These are phyloP conservation scores for Actinidia polygama DNA, from an alignment of 179 eudicot species.

Conservation along the genomic window DNA sequence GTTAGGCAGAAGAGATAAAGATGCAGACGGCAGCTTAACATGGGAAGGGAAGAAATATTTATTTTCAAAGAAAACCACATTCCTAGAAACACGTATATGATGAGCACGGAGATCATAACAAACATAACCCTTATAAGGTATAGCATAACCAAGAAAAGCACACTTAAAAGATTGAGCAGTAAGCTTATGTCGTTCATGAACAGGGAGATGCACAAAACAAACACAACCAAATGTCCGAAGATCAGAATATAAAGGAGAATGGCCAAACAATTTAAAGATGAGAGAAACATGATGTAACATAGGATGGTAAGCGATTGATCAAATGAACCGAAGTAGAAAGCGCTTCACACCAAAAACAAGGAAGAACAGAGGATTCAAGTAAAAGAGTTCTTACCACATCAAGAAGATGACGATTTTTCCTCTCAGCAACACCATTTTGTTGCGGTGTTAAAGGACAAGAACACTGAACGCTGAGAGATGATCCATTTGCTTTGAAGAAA, in stretches of 20 bases:
- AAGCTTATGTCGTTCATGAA: not conserved
- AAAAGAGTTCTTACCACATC: too few species aligned
- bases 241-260: not conserved
- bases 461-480: too few species aligned
- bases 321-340: conserved; percentile 9
- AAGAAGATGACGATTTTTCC: too few species aligned
- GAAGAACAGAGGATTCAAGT: conserved; percentile 4
- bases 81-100: not conserved
- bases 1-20: not conserved
- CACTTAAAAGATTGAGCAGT: not conserved
- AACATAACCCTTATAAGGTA: not conserved
- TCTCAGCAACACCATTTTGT: too few species aligned
- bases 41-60: not conserved
- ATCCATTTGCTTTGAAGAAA: too few species aligned
- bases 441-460: too few species aligned
- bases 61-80: conserved; percentile 12
- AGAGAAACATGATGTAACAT: not conserved
- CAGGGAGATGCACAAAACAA: not conserved
- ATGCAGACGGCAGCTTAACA: not conserved
- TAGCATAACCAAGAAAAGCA: conserved; percentile 13
- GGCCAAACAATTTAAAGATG: not conserved
- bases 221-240: not conserved
- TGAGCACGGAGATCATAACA: conserved; percentile 8
- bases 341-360: conserved; percentile 20
- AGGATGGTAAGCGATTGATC: not conserved